phyloP scores from a whole-genome alignment of 164 flowering plant species.

The Houttuynia cordata region DNA sequence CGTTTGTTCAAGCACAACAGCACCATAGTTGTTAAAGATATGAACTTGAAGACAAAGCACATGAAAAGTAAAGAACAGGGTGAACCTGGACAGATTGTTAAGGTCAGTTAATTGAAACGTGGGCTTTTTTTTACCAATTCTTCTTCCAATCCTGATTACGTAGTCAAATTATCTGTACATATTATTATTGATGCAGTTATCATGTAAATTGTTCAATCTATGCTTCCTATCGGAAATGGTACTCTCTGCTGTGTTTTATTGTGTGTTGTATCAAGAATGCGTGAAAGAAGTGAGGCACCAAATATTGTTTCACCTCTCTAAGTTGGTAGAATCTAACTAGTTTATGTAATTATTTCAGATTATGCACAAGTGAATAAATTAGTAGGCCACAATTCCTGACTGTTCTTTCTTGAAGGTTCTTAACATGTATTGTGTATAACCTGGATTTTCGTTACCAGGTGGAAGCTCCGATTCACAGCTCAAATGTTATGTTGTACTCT shows the following conservation, averaged over 20 bases:
- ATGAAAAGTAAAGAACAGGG: constrained; percentile 70
- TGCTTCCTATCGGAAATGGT: too few relatives aligned
- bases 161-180: too few relatives aligned
- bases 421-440: too few relatives aligned
- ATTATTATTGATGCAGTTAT: background rate
- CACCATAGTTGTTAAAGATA: constrained; percentile 66
- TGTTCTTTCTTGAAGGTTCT: too few relatives aligned
- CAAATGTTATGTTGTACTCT: constrained; percentile 96
- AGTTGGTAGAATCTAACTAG: too few relatives aligned
- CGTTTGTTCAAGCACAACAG: constrained; percentile 73
- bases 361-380: background rate
- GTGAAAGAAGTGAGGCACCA: too few relatives aligned
- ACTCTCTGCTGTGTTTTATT: too few relatives aligned
- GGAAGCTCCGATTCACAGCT: constrained; percentile 89
- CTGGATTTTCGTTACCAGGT: constrained; percentile 34
- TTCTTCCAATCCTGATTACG: background rate
- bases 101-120: constrained; percentile 34
- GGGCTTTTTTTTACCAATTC: background rate
- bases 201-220: constrained; percentile 16
- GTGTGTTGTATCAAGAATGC: too few relatives aligned
- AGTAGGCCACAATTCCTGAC: background rate
- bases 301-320: too few relatives aligned
- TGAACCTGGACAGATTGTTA: constrained; percentile 72
- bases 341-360: background rate
- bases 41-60: constrained; percentile 92